A percentile compares a stretch with the other conserved stretches of the same genome.
Evolutionary conservation across 371 early-diverging fungal species (phyloP).

Genomic region (Mucor piriformis): DNA sequence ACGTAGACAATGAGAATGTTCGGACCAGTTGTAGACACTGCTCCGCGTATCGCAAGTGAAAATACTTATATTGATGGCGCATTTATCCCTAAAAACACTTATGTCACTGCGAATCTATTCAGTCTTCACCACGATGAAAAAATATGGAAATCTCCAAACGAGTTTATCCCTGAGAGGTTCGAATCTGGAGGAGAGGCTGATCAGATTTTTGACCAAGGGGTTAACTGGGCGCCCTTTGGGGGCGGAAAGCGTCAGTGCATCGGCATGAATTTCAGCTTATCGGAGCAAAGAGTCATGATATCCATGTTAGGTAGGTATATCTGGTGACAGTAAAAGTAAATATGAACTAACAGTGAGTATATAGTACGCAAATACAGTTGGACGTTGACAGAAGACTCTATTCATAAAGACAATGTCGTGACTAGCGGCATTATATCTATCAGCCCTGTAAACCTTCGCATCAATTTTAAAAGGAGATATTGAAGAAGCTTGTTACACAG

Average conservation of each 20-base stretch:
- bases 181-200: constrained; percentile 13
- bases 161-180: constrained; percentile 30
- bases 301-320: constrained; percentile 38
- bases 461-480: neutral
- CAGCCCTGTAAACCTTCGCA: neutral
- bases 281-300: constrained; percentile 49
- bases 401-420: neutral
- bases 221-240: constrained; percentile 39
- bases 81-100: constrained; percentile 41
- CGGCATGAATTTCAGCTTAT: constrained; percentile 51
- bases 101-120: constrained; percentile 37
- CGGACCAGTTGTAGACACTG: constrained; percentile 26
- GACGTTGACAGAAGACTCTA: neutral
- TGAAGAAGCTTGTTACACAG: neutral
- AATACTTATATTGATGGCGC: constrained; percentile 39
- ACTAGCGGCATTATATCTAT: neutral
- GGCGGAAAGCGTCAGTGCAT: constrained; percentile 35
- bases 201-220: constrained; percentile 6
- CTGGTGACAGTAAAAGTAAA: no score
- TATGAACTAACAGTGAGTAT: neutral
- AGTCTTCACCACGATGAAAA: constrained; percentile 13
- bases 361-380: neutral
- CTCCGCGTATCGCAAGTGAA: constrained; percentile 29
- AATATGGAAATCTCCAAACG: constrained; percentile 20
- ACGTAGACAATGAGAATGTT: constrained; percentile 28